These are phyloP conservation scores for Tuber brumale DNA, from an alignment of 495 filamentous ascomycete genomes.

Conservation along the genomic window DNA sequence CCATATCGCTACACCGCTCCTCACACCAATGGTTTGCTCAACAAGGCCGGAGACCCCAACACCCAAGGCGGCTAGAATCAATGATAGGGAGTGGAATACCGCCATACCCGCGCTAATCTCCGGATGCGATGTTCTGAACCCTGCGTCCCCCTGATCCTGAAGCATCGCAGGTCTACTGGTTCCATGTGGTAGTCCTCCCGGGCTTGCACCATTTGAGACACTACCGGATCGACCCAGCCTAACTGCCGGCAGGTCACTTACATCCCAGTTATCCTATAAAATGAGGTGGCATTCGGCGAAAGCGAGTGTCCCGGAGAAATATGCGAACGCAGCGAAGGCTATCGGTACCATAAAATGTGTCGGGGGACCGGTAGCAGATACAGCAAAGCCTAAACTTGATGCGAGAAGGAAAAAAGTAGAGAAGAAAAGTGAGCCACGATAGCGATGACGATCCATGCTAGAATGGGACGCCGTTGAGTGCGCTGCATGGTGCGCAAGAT, in stretches of 20 bases:
- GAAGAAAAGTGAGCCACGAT: slow-evolving; percentile 60
- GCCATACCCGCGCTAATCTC: slow-evolving; percentile 66
- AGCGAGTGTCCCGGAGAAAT: slow-evolving; percentile 62
- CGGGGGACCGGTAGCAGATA: slow-evolving; percentile 54
- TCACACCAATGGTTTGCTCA: slow-evolving; percentile 22
- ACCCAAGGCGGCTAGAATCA: slow-evolving; percentile 58
- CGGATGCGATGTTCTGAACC: slow-evolving; percentile 45
- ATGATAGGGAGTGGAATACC: slow-evolving; percentile 59
- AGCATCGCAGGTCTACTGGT: slow-evolving; percentile 59
- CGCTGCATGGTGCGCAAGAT: slow-evolving; percentile 54
- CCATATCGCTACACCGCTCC: slow-evolving; percentile 28
- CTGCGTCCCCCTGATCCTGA: slow-evolving; percentile 44
- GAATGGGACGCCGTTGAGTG: slow-evolving; percentile 41
- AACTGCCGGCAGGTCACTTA: slow-evolving; percentile 55
- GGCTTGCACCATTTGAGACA: slow-evolving; percentile 55
- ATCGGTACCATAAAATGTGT: slow-evolving; percentile 56
- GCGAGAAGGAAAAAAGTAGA: slow-evolving; percentile 54
- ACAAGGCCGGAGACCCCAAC: slow-evolving; percentile 54
- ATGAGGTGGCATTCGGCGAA: slow-evolving; percentile 69
- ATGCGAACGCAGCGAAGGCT: slow-evolving; percentile 60
- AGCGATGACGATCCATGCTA: slow-evolving; percentile 61
- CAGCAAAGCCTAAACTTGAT: slow-evolving; percentile 58
- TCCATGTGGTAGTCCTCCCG: slow-evolving; percentile 47
- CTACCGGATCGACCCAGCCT: slow-evolving; percentile 45
- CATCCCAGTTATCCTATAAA: slow-evolving; percentile 75